These are phyloP conservation scores for Neoboletus magnificus DNA, from an alignment of 768 basidiomycete genomes.

Conservation along the genomic window DNA sequence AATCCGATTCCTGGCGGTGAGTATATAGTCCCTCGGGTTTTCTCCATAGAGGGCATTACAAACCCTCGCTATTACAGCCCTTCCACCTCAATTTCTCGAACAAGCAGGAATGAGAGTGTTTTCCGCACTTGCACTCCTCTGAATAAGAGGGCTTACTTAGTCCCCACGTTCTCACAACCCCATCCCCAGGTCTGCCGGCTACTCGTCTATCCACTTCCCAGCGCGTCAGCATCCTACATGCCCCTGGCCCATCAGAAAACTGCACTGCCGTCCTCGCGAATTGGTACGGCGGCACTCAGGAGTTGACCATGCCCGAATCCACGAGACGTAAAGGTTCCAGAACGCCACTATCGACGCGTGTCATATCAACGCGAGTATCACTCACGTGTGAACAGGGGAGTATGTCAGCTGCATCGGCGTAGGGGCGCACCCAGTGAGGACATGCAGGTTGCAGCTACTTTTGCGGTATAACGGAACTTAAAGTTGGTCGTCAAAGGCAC, in stretches of 20 bases:
- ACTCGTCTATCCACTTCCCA: conserved; percentile 39
- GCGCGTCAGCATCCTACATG: conserved; percentile 43
- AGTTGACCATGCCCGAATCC: conserved; percentile 38
- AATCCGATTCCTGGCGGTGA: neutral
- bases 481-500: conserved; percentile 25
- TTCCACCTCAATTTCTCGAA: neutral
- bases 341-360: conserved; percentile 45
- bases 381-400: conserved; percentile 13
- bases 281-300: conserved; percentile 37
- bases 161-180: conserved; percentile 31
- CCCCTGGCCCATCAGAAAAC: conserved; percentile 33
- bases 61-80: neutral
- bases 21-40: neutral
- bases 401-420: conserved; percentile 20
- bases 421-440: conserved; percentile 15
- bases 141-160: neutral
- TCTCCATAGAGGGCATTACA: neutral
- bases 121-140: neutral
- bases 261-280: conserved; percentile 33
- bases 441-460: conserved; percentile 18
- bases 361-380: conserved; percentile 32
- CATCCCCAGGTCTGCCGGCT: conserved; percentile 41
- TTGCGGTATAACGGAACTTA: conserved; percentile 14
- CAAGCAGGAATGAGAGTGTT: neutral
- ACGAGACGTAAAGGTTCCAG: conserved; percentile 32